A percentile compares a stretch with the other conserved stretches of the same genome.
Evolutionary conservation across 2,329 filamentous ascomycete species (phyloP).

Genomic region (Fusarium siculi): DNA sequence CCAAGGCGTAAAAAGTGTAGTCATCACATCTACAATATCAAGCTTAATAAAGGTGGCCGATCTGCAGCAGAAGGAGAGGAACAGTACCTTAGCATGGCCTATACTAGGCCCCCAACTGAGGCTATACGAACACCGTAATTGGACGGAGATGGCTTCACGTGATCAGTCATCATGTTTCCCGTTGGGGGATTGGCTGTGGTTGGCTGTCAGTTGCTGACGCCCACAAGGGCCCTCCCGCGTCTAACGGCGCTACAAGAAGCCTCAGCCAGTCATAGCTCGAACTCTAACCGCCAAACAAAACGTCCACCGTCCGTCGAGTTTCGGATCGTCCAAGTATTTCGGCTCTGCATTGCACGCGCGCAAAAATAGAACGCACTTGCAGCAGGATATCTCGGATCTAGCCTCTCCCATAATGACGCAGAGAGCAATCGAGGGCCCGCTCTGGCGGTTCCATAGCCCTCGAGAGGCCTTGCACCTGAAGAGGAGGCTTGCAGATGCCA

Average conservation of each 20-base stretch:
- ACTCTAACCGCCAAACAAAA: constrained; percentile 41
- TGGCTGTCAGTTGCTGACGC: constrained; percentile 29
- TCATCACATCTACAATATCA: constrained; percentile 18
- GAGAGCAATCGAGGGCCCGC: constrained; percentile 23
- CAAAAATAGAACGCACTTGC: constrained; percentile 32
- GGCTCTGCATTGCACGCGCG: not conserved
- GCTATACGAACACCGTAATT: constrained; percentile 25
- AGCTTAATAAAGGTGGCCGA: constrained; percentile 20
- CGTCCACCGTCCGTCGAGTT: constrained; percentile 23
- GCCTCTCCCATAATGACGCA: constrained; percentile 27
- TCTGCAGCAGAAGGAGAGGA: constrained; percentile 5
- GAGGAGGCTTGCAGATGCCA: constrained; percentile 38
- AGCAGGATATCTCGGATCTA: constrained; percentile 16
- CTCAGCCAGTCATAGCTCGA: constrained; percentile 39
- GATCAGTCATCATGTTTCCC: constrained; percentile 4
- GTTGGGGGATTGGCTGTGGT: constrained; percentile 34
- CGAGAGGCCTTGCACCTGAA: constrained; percentile 26
- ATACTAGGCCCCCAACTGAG: constrained; percentile 19
- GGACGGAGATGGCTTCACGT: constrained; percentile 21
- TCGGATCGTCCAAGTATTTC: constrained; percentile 15
- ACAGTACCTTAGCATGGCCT: not conserved
- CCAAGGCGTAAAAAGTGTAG: constrained; percentile 6
- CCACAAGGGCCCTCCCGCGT: constrained; percentile 26
- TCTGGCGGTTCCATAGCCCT: constrained; percentile 26
- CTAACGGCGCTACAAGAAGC: constrained; percentile 31